A percentile compares a stretch with the other conserved stretches of the same genome.
phyloP scores from a whole-genome alignment of 179 eudicot species.

The Corrigiola litoralis region DNA sequence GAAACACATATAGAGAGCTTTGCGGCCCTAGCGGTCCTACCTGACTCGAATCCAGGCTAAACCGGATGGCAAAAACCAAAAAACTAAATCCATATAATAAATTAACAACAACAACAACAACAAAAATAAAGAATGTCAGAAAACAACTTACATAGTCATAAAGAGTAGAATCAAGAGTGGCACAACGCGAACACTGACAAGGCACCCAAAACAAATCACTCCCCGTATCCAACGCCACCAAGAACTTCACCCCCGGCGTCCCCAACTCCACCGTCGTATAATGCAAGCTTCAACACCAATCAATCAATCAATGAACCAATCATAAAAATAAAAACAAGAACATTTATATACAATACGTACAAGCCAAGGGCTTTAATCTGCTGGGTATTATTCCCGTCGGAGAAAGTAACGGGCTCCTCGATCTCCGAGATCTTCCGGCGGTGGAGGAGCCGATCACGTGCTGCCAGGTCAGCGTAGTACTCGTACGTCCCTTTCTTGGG shows the following conservation, averaged over 20 bases:
- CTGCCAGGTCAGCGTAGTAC: conserved; percentile 72
- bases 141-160: conserved; percentile 36
- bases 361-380: conserved; percentile 52
- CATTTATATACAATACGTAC: conserved; percentile 29
- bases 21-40: no score
- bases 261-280: conserved; percentile 77
- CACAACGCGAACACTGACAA: conserved; percentile 73
- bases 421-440: conserved; percentile 32
- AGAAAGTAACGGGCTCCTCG: conserved; percentile 43
- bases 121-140: neutral
- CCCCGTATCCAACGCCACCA: conserved; percentile 91
- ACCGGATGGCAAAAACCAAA: no score
- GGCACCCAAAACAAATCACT: conserved; percentile 92
- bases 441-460: conserved; percentile 55
- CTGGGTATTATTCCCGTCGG: conserved; percentile 51
- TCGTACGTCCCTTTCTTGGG: conserved; percentile 57
- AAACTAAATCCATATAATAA: no score
- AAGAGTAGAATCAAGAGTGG: conserved; percentile 31
- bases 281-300: conserved; percentile 55
- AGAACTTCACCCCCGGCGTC: conserved; percentile 58
- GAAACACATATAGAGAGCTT: no score
- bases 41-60: no score
- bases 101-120: neutral
- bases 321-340: neutral
- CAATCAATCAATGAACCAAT: neutral